These are phyloP conservation scores for Barnettozyma salicaria DNA, from an alignment of 805 yeast species.

Conservation along the genomic window DNA sequence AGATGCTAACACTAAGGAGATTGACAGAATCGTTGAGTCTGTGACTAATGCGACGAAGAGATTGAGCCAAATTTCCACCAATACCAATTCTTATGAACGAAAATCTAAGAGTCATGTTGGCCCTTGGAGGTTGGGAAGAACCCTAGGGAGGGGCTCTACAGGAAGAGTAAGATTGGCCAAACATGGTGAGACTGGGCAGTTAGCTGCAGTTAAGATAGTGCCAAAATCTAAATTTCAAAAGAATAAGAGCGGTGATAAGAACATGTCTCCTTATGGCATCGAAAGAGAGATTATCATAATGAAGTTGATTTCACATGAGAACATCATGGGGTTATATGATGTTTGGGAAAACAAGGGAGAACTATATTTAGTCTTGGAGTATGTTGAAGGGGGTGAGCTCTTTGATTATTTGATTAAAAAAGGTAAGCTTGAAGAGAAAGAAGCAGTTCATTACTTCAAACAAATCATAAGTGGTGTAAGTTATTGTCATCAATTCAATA, in stretches of 20 bases:
- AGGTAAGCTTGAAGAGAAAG: conserved; percentile 83
- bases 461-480: conserved; percentile 80
- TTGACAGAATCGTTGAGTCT: conserved; percentile 26
- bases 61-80: conserved; percentile 25
- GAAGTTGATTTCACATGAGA: conserved; percentile 74
- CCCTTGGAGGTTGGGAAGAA: conserved; percentile 94
- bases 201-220: conserved; percentile 95
- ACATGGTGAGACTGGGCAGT: conserved; percentile 74
- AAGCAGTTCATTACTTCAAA: conserved; percentile 84
- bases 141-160: conserved; percentile 94
- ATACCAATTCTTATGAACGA: conserved; percentile 27
- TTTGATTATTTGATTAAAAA: conserved; percentile 86
- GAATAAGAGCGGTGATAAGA: conserved; percentile 36
- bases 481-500: conserved; percentile 80
- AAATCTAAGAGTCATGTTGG: conserved; percentile 47
- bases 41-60: conserved; percentile 28
- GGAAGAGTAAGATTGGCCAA: conserved; percentile 93
- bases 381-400: conserved; percentile 95
- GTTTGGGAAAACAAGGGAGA: conserved; percentile 86
- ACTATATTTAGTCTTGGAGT: conserved; percentile 82
- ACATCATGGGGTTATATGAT: conserved; percentile 72
- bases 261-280: conserved; percentile 70
- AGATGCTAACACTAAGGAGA: conserved; percentile 16
- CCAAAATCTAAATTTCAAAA: conserved; percentile 70
- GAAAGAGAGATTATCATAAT: conserved; percentile 81